Evolutionary conservation across 164 flowering plant genomes (phyloP), one percentile per base, ranked within the genome.

Genomic region (Vitis riparia): DNA sequence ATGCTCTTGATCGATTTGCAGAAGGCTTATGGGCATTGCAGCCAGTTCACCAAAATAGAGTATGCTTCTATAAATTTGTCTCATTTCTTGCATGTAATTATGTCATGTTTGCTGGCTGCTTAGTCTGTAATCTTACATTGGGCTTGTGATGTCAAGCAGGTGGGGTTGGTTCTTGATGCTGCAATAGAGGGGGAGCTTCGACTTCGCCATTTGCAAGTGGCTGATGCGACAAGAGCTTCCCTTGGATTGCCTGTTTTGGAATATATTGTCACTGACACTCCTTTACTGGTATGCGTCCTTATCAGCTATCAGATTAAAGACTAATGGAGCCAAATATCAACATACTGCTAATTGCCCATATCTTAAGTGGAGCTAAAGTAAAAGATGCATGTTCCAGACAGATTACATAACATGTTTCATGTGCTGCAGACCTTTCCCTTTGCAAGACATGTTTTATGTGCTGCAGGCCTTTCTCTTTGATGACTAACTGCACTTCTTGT

Each of bases 1-100:
- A 91, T 78, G 98, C 98, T 62, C 90, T 93, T n/a, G 98, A 91
- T 72, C 76, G 87, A 48, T 89, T 93, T 73, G 91, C 98, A 6
- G 83, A 93, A 74, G 96, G 87, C 16, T 76, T 76, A 19, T 91
- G 98, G 94, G 91, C 80, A 0, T 79, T 93, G 37, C 81, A 78
- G 62, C 91, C 98, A 14, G 98, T 93, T 76, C 96, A 88, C 78
- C 93, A 89, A 71, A 91, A 91, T 23, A 87, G 79, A 87, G 98
- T 89, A 15, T 68, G 73, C 23, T 58, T 50, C 19, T 13, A 15
- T 12, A 6, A 27, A 8, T 44, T 11, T 49, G 64, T 9, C 37
- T 57, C 23, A 2, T 66, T 53, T 67, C 59, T 55, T 19, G 48
- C 16, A 15, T 32, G 23, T 9, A 3, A 30, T 3, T 30, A 55